Conservation (phyloP, 2,329 filamentous ascomycete genomes). For the Herpotrichia juniperi region DNA sequence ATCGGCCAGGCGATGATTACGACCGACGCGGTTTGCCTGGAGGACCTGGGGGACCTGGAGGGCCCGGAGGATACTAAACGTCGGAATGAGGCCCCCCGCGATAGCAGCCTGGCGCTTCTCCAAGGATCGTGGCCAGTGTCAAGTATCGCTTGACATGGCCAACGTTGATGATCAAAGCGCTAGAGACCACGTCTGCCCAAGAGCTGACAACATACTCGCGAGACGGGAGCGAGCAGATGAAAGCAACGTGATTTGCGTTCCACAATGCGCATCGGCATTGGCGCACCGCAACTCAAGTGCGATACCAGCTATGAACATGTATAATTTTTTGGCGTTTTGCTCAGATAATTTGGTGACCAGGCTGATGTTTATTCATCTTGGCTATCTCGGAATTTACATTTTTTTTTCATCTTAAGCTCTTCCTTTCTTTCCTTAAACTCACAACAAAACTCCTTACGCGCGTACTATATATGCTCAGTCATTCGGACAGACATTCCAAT, state of each 20-base stretch:
- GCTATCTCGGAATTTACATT: conserved; percentile 26
- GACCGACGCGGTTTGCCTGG: conserved; percentile 28
- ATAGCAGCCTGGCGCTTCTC: background rate
- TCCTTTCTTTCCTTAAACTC: conserved; percentile 1
- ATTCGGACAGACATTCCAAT: background rate
- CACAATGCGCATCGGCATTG: conserved; percentile 4
- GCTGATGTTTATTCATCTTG: conserved; percentile 26
- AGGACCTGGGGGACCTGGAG: too few species aligned
- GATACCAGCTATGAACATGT: conserved; percentile 29
- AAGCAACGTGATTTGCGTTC: conserved; percentile 2
- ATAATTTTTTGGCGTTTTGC: conserved; percentile 34
- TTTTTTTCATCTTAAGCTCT: conserved; percentile 1
- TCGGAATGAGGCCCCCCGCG: conserved; percentile 15
- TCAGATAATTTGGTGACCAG: conserved; percentile 24
- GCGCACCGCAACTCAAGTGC: background rate
- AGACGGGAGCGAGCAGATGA: conserved; percentile 11
- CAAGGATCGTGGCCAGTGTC: background rate
- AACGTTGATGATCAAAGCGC: background rate
- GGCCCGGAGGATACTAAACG: conserved; percentile 35
- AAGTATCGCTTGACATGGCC: conserved; percentile 9
- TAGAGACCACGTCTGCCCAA: conserved; percentile 9
- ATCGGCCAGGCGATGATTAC: conserved; percentile 25
- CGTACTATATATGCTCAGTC: background rate
- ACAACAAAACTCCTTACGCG: background rate
- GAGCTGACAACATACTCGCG: conserved; percentile 12